Evolutionary conservation across 1,139 yeast genomes (phyloP), one percentile per base, ranked within the genome.

Genomic region (Yamadazyma sp.): DNA sequence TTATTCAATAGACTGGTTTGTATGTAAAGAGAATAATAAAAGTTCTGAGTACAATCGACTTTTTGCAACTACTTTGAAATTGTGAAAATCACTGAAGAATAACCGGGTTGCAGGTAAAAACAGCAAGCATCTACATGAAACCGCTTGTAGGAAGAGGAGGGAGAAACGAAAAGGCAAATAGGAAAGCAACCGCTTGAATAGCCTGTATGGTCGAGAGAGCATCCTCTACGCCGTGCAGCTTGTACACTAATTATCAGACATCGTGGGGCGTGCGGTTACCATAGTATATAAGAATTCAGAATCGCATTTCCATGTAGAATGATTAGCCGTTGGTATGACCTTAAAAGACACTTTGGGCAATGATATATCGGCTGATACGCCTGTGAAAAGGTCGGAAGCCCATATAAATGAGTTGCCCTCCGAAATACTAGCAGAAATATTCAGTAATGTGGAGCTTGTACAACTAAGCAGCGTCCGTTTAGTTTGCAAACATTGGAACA

Each of bases 371-470:
- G 24, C 13, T 10, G 33, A 16, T 7, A 30, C 16, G 11, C 25
- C 28, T 11, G 24, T 21, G 14, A 26, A 9, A 11, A 13, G 11
- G 28, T n/a, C 21, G 18, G 28, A 30, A 2, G 6, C 15, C 22
- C 27, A 25, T 29, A 36, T 70, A 26, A 60, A 64, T 42, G 67
- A 67, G 18, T 61, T 83, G 8, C 90, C 90, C 1, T 51, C 66
- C 1, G 92, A 83, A 54, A 53, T 82, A 3, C 61, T 82, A 43
- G 73, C 80, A 35, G 64, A 70, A 36, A 65, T 82, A 14, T 76
- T 83, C 46, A 67, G 82, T 20, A 64, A 75, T 44, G 63, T 82
- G 13, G 86, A 81, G 37, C 78, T 83, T 3, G 55, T 64, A 10
- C 79, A 82, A 35, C 62, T 83, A 30, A 62, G 66, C 37, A 60